phyloP scores from a whole-genome alignment of 192 early-diverging fungal species.

The Backusella luteola region DNA sequence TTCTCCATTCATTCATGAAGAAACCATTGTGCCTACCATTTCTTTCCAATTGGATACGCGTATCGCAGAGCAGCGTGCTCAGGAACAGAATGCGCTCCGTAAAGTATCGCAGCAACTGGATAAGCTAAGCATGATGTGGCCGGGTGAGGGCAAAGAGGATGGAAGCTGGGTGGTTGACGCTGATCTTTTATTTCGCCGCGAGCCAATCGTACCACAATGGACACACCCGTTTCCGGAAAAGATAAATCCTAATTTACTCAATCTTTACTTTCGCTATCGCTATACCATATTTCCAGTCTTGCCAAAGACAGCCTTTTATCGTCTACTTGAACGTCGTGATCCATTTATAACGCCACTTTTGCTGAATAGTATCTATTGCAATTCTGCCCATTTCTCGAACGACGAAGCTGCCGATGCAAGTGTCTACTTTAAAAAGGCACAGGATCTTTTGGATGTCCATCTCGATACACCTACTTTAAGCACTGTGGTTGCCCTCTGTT shows the following conservation, averaged over 20 bases:
- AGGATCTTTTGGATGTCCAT: background rate
- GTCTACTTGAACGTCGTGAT: background rate
- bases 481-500: slow-evolving; percentile 19
- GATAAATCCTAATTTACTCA: background rate
- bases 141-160: slow-evolving; percentile 7
- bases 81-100: background rate
- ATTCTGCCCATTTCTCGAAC: slow-evolving; percentile 9
- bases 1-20: background rate
- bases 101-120: background rate
- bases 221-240: background rate
- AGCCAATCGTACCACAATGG: background rate
- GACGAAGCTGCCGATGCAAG: slow-evolving; percentile 11
- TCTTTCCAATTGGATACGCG: background rate
- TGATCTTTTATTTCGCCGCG: background rate
- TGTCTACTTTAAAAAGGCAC: slow-evolving; percentile 15
- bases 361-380: slow-evolving; percentile 21
- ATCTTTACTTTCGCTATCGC: slow-evolving; percentile 21
- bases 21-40: background rate
- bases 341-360: slow-evolving; percentile 15
- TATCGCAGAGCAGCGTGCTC: background rate
- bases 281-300: slow-evolving; percentile 22
- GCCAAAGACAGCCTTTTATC: slow-evolving; percentile 9
- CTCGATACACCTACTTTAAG: slow-evolving; percentile 15
- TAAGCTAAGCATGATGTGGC: slow-evolving; percentile 12
- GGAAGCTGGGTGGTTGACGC: slow-evolving; percentile 1